Evolutionary conservation across 805 yeast species (phyloP), one percentile per base, ranked within the genome.

Genomic region (Suhomyces sp.): DNA sequence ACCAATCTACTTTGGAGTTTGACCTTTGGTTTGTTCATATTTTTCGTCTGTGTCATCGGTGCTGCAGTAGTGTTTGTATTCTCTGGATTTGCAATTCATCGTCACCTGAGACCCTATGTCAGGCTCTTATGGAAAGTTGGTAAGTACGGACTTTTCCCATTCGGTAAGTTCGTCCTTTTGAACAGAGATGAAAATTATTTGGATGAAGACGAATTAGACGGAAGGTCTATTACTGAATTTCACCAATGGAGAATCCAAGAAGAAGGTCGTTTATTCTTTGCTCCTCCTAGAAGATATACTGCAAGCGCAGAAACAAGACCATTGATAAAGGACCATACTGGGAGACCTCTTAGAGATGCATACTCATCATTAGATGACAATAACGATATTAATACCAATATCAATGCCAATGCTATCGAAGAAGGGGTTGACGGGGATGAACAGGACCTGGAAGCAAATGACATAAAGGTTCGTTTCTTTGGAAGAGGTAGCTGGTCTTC

Each of bases 401-500:
- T 6, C 8, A 25, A 31, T 17, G 26, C 35, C 23, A 47, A 43
- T 11, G 44, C 36, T 12, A 36, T 42, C 12, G 42, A 39, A 3
- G 45, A 34, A 19, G 52, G 45, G 12, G 42, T 38, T 9, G 57
- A 47, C 8, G 54, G 43, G 6, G 53, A 39, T 4, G 40, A 48
- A 13, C 13, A 11, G 3, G 44, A 42, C 18, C 44, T 36, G 9
- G 47, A 51, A 29, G 44, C 44, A 16, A 40, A 47, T 38, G 65
- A 60, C 47, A 56, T 77, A 54, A 62, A 66, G 56, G 55, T 58
- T 15, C 72, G 98, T 40, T 68, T 78, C 32, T 91, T 93, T 56
- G 98, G 98, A 22, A 73, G 98, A 56, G 98, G 98, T 23, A 66
- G 79, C 46, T 93, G 98, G 98, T 80, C 82, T 12, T 54, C 80